phyloP scores from a whole-genome alignment of 768 basidiomycete genomes.

The Clitopilus hobsonii region DNA sequence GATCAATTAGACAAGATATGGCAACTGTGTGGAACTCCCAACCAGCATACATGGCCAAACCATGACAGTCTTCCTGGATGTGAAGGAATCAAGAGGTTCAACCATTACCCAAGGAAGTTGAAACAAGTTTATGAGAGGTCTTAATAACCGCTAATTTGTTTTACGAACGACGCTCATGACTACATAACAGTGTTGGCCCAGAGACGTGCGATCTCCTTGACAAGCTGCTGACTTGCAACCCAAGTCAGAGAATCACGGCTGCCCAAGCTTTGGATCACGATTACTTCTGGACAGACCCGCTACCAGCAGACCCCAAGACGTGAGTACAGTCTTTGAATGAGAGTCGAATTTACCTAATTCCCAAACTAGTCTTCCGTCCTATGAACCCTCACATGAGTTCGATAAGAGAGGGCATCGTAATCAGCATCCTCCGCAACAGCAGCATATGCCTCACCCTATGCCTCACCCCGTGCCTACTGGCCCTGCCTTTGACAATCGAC shows the following conservation, averaged over 20 bases:
- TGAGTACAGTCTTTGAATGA: no score
- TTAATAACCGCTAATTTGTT: slow-evolving; percentile 8
- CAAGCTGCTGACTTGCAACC: slow-evolving; percentile 78
- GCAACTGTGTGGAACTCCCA: slow-evolving; percentile 84
- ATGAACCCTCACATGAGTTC: slow-evolving; percentile 82
- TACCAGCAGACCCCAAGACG: slow-evolving; percentile 83
- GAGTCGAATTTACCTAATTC: no score
- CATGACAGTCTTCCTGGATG: slow-evolving; percentile 73
- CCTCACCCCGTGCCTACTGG: slow-evolving; percentile 13
- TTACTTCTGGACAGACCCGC: slow-evolving; percentile 91
- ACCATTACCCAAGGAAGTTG: slow-evolving; percentile 47
- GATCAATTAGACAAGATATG: slow-evolving; percentile 91
- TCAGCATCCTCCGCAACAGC: slow-evolving; percentile 18
- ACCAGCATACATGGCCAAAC: slow-evolving; percentile 77
- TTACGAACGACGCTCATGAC: slow-evolving; percentile 2
- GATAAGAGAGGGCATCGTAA: slow-evolving; percentile 28
- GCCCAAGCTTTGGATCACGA: slow-evolving; percentile 84
- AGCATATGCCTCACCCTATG: slow-evolving; percentile 13
- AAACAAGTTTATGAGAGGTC: slow-evolving; percentile 58
- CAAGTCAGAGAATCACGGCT: slow-evolving; percentile 79
- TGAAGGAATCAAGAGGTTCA: slow-evolving; percentile 70
- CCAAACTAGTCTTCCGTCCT: slow-evolving; percentile 66
- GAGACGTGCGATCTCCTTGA: slow-evolving; percentile 83
- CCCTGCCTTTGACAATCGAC: background rate
- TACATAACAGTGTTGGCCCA: slow-evolving; percentile 48